Evolutionary conservation across 2,329 filamentous ascomycete species (phyloP).

Genomic region (Alternaria brassicicola): DNA sequence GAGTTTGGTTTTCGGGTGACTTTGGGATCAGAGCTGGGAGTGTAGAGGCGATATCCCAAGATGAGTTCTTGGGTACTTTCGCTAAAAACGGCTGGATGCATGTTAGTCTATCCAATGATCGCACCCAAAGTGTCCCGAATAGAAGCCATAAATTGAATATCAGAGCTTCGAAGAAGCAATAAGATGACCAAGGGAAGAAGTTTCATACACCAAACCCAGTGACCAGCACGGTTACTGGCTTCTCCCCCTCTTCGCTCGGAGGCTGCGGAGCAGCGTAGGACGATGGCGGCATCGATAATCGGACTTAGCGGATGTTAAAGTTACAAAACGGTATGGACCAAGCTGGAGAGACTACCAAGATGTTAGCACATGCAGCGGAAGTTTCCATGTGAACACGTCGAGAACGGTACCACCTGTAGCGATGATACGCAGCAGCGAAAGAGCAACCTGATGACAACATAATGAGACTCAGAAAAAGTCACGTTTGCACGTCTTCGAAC

Average conservation of each 20-base stretch:
- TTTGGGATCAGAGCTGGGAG: constrained; percentile 45
- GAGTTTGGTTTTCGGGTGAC: constrained; percentile 28
- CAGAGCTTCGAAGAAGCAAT: neutral
- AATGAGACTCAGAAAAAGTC: neutral
- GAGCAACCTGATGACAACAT: neutral
- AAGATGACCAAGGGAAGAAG: neutral
- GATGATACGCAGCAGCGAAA: neutral
- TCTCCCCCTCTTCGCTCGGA: constrained; percentile 33
- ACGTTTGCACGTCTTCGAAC: neutral
- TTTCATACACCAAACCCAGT: constrained; percentile 46
- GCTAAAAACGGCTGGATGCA: constrained; percentile 40
- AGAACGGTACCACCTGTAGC: neutral
- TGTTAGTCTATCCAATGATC: constrained; percentile 14
- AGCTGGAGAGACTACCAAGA: neutral
- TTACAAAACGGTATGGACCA: neutral
- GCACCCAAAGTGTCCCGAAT: neutral
- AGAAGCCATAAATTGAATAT: neutral
- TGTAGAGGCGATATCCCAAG: constrained; percentile 47
- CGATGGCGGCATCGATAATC: constrained; percentile 22
- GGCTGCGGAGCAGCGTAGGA: constrained; percentile 39
- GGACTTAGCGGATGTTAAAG: neutral
- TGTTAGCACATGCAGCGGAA: constrained; percentile 1
- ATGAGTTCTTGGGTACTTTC: constrained; percentile 42
- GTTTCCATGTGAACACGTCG: neutral
- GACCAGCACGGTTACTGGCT: constrained; percentile 45